These are phyloP conservation scores for Ceratobasidium sp. DNA, from an alignment of 1,284 basidiomycete species.

Conservation along the genomic window DNA sequence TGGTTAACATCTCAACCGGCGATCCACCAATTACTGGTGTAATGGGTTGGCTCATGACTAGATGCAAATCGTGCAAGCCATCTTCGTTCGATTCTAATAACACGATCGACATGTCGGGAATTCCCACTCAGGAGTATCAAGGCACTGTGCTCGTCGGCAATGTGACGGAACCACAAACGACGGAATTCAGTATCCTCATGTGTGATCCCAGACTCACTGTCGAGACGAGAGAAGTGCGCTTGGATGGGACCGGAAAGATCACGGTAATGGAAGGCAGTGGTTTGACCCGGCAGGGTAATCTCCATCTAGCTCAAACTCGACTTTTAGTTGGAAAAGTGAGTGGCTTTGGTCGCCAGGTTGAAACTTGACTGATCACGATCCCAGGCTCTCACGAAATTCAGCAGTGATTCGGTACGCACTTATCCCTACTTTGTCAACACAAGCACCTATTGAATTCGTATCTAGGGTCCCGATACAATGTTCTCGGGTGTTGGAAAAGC, in stretches of 20 bases:
- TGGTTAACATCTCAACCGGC: constrained; percentile 15
- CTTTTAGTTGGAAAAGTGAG: constrained; percentile 14
- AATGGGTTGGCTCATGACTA: constrained; percentile 23
- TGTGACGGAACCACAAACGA: not conserved
- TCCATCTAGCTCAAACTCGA: constrained; percentile 6
- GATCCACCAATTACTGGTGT: constrained; percentile 9
- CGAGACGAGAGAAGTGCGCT: constrained; percentile 31
- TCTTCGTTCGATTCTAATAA: not conserved
- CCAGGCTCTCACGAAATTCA: not conserved
- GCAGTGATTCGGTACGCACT: constrained; percentile 3
- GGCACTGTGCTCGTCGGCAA: not conserved
- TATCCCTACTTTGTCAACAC: not conserved
- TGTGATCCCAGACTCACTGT: constrained; percentile 15
- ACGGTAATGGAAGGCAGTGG: constrained; percentile 13
- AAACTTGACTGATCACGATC: not conserved
- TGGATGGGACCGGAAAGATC: constrained; percentile 20
- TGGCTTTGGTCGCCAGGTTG: not conserved
- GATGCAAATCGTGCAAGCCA: not conserved
- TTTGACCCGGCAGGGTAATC: constrained; percentile 17
- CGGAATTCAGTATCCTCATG: constrained; percentile 4
- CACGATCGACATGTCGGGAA: constrained; percentile 9
- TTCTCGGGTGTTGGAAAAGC: not conserved
- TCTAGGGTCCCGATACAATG: not conserved
- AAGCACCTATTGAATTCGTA: too few relatives aligned
- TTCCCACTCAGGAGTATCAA: constrained; percentile 18